Percentiles rank a stretch among this genome's conserved stretches.
Conservation (phyloP, 2,329 filamentous ascomycete species). For the Xylariomycetidae sp. region DNA sequence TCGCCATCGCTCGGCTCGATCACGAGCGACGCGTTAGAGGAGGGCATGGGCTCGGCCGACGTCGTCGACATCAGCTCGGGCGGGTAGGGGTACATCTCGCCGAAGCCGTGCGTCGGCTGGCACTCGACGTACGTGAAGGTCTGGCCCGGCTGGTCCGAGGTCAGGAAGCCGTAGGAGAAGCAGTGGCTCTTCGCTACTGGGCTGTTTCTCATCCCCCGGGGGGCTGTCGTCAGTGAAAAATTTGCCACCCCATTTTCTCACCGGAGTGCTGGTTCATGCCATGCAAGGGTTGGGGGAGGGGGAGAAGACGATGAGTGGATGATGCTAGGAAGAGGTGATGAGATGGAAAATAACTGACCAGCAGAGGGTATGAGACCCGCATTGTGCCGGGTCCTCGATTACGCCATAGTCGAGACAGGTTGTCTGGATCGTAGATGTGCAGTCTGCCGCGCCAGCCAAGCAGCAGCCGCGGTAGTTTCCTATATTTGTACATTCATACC, state of each 20-base stretch:
- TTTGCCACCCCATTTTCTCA: too few species aligned
- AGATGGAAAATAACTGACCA: slow-evolving; percentile 18
- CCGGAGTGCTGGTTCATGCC: too few species aligned
- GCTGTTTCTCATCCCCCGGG: slow-evolving; percentile 9
- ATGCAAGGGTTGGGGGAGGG: too few species aligned
- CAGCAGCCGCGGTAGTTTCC: slow-evolving; percentile 25
- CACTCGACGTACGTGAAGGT: slow-evolving; percentile 24
- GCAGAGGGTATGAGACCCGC: slow-evolving; percentile 22
- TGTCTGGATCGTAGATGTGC: slow-evolving; percentile 22
- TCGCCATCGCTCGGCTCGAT: neutral
- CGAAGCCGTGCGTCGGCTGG: slow-evolving; percentile 15
- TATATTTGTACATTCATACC: slow-evolving; percentile 22
- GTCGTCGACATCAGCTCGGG: slow-evolving; percentile 16
- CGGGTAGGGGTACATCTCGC: slow-evolving; percentile 23
- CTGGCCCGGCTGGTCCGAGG: slow-evolving; percentile 10
- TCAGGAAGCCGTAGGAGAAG: slow-evolving; percentile 21
- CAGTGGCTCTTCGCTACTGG: slow-evolving; percentile 17
- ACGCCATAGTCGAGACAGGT: slow-evolving; percentile 19
- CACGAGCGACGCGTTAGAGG: neutral
- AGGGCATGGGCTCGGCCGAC: slow-evolving; percentile 2
- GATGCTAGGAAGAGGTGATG: neutral
- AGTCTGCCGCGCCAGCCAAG: slow-evolving; percentile 14
- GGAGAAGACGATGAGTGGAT: neutral
- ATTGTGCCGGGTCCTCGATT: slow-evolving; percentile 11
- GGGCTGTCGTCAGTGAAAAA: neutral